phyloP scores from a whole-genome alignment of 2,329 filamentous ascomycete genomes.

The Sporothrix brunneoviolacea region DNA sequence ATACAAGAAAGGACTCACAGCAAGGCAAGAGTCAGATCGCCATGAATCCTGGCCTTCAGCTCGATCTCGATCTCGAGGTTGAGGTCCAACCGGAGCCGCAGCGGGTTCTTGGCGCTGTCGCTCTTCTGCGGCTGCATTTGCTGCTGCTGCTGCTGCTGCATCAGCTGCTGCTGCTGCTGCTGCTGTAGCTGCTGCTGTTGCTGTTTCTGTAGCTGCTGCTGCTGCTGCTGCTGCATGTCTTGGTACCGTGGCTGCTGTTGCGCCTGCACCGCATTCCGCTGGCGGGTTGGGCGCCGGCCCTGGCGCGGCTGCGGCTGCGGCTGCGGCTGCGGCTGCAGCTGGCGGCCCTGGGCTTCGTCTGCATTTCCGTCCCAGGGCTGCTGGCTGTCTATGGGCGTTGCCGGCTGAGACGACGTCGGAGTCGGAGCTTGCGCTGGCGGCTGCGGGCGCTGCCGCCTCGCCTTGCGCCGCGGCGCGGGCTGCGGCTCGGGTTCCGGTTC shows the following conservation, averaged over 20 bases:
- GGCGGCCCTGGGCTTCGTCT: slow-evolving; percentile 23
- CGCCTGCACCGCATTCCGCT: no score
- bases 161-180: slow-evolving; percentile 18
- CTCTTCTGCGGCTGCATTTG: slow-evolving; percentile 23
- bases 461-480: slow-evolving; percentile 58
- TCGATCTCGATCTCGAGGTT: slow-evolving; percentile 76
- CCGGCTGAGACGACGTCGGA: slow-evolving; percentile 24
- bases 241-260: slow-evolving; percentile 19
- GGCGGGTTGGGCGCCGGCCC: no score
- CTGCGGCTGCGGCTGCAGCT: slow-evolving; percentile 22
- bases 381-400: slow-evolving; percentile 28
- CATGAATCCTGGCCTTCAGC: slow-evolving; percentile 71
- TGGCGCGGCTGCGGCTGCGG: slow-evolving; percentile 12
- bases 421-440: slow-evolving; percentile 41
- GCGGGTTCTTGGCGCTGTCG: slow-evolving; percentile 47
- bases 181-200: no score
- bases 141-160: slow-evolving; percentile 17
- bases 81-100: slow-evolving; percentile 64
- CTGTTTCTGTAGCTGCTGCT: slow-evolving; percentile 20
- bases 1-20: slow-evolving; percentile 45
- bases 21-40: slow-evolving; percentile 65
- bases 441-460: slow-evolving; percentile 59
- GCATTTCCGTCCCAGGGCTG: no score
- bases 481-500: slow-evolving; percentile 58
- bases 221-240: slow-evolving; percentile 19